phyloP scores from a whole-genome alignment of 139 green algal genomes.

The Chlamydomonas asymmetrica region DNA sequence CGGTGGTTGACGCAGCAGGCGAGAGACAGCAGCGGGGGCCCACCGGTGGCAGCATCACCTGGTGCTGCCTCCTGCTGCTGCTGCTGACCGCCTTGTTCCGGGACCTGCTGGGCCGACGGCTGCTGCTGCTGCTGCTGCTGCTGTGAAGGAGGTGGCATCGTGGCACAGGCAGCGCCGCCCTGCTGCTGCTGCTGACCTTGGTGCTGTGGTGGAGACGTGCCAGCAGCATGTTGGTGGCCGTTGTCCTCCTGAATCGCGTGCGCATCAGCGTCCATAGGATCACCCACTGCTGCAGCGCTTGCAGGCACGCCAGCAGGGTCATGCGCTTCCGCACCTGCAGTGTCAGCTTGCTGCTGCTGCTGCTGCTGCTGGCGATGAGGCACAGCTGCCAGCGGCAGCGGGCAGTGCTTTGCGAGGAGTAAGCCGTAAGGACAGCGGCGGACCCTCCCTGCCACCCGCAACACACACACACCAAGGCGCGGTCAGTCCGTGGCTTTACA shows the following conservation, averaged over 20 bases:
- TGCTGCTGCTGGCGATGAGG: neutral
- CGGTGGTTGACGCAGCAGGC: constrained; percentile 45
- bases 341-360: neutral
- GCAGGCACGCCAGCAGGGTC: neutral
- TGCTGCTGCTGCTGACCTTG: neutral
- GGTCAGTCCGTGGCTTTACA: neutral
- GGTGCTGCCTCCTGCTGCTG: neutral
- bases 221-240: neutral
- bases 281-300: constrained; percentile 3
- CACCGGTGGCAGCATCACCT: neutral
- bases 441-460: constrained; percentile 49
- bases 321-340: neutral
- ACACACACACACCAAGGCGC: too few relatives aligned
- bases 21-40: constrained; percentile 37
- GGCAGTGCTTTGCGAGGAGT: constrained; percentile 76
- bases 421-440: constrained; percentile 55
- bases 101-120: constrained; percentile 6
- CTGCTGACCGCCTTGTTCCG: constrained; percentile 3
- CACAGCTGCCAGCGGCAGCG: constrained; percentile 52
- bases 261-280: neutral
- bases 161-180: too few relatives aligned
- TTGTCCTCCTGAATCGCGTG: neutral
- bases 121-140: neutral
- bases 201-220: neutral
- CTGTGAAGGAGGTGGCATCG: too few relatives aligned